These are phyloP conservation scores for Cytospora leucostoma DNA, from an alignment of 2,329 filamentous ascomycete genomes.

Conservation along the genomic window DNA sequence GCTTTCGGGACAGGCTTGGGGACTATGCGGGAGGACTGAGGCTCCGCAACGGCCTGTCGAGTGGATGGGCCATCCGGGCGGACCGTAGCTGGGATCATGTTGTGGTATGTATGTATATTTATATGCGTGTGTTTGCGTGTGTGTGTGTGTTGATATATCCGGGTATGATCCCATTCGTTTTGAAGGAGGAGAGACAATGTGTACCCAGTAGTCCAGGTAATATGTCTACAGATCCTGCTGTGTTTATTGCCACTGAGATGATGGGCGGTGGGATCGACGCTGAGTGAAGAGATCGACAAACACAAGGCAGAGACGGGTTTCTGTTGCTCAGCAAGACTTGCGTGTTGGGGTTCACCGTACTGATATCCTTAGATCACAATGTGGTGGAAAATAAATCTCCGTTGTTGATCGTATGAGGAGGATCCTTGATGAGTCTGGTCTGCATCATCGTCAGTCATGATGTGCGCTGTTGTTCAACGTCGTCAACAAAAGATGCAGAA, in stretches of 20 bases:
- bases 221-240: not conserved
- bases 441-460: not conserved
- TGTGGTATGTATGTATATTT: not conserved
- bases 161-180: not conserved
- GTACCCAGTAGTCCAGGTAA: not conserved
- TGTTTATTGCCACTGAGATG: not conserved
- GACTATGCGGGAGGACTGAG: constrained; percentile 53
- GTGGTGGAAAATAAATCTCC: not conserved
- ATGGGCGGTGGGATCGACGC: not conserved
- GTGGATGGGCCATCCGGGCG: constrained; percentile 8
- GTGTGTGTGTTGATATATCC: not conserved
- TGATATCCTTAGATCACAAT: not conserved
- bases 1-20: constrained; percentile 65
- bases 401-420: not conserved
- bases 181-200: not conserved
- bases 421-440: not conserved
- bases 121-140: not conserved
- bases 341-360: too few relatives aligned
- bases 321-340: not conserved
- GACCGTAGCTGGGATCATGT: constrained; percentile 21
- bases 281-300: not conserved
- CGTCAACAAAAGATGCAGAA: constrained; percentile 20
- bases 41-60: constrained; percentile 48
- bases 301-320: not conserved
- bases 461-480: not conserved